Base-by-base conservation (phyloP, 257 asterid species). In the Thymus mandschuricus region DNA sequence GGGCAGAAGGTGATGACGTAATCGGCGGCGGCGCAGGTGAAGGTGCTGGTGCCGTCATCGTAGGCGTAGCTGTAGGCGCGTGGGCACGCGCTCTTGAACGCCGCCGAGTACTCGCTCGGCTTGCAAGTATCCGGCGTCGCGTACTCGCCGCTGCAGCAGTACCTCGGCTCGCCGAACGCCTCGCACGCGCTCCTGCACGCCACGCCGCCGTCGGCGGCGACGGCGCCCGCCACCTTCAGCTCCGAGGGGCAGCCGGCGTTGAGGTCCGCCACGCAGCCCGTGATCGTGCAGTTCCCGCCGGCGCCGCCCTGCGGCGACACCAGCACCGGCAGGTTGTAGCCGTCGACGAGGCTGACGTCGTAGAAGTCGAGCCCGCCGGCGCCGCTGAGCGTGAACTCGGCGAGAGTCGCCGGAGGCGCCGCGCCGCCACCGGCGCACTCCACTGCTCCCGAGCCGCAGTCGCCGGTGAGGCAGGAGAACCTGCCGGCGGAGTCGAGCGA, bases 261-360 rank as follows among this genome's bases (percentile, higher is more conserved):
- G 3, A 89, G 80, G 28, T 90, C 97, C 5, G 71, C 73, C 12
- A 76, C 83, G 69, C 97, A 90, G 0, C 95, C 95, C 8, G 95
- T 86, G 12, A 64, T 50, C 6, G 85, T 66, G 52, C 97, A 90
- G 46, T 86, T 88, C 2, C 85, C 84, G 4, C 82, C 83, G 59
- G 76, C 8, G 2, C 85, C 88, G 61, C 92, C 92, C 67, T 73
- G 81, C 15, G 95, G 95, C 27, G 68, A 74, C 67, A 90, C 86
- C 46, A 86, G 54, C 92, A 90, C 82, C 31, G 96, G 91, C 6
- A 89, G 74, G 62, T 89, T 89, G 69, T 89, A 89, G 3, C 96
- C 94, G 83, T 89, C 96, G 8, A 88, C 97, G 3, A 90, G 85
- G 78, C 96, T 90, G 44, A 87, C 96, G 78, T 90, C 95, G 7